Evolutionary conservation across 495 filamentous ascomycete species (phyloP).

Genomic region (Penicillium lividum): DNA sequence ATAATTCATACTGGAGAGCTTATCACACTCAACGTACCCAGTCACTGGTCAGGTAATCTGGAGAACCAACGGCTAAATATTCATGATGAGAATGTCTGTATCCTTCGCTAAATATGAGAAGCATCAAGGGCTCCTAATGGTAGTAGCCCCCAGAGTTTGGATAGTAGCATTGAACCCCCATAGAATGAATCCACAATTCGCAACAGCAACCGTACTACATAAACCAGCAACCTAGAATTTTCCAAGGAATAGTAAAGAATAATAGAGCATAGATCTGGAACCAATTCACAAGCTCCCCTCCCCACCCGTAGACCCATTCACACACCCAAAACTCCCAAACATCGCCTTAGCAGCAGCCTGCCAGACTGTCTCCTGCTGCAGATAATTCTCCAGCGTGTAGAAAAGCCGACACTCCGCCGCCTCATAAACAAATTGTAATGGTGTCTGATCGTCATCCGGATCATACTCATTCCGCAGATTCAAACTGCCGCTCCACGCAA

Average conservation of each 20-base stretch:
- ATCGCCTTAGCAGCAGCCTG: slow-evolving; percentile 29
- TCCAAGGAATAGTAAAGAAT: not conserved
- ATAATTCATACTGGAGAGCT: too few species aligned
- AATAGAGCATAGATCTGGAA: not conserved
- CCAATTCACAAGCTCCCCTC: slow-evolving; percentile 23
- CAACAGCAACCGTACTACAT: too few species aligned
- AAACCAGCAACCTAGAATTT: not conserved
- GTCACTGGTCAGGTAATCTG: too few species aligned
- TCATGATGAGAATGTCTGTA: too few species aligned
- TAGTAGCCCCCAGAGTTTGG: too few species aligned
- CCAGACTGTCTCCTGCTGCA: slow-evolving; percentile 30
- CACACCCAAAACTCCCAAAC: slow-evolving; percentile 29
- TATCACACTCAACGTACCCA: too few species aligned
- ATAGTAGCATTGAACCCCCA: not conserved
- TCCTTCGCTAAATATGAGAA: too few species aligned
- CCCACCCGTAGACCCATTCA: slow-evolving; percentile 30
- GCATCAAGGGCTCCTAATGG: too few species aligned
- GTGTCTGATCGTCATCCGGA: slow-evolving; percentile 28
- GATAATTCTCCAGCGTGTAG: slow-evolving; percentile 34
- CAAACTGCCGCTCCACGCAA: slow-evolving; percentile 28
- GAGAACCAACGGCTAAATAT: too few species aligned
- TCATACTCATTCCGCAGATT: slow-evolving; percentile 35
- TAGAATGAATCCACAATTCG: not conserved
- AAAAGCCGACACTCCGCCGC: slow-evolving; percentile 43
- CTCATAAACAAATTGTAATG: slow-evolving; percentile 41